Evolutionary conservation across 306 rosid species (phyloP).

Genomic region (Mimosa bimucronata): DNA sequence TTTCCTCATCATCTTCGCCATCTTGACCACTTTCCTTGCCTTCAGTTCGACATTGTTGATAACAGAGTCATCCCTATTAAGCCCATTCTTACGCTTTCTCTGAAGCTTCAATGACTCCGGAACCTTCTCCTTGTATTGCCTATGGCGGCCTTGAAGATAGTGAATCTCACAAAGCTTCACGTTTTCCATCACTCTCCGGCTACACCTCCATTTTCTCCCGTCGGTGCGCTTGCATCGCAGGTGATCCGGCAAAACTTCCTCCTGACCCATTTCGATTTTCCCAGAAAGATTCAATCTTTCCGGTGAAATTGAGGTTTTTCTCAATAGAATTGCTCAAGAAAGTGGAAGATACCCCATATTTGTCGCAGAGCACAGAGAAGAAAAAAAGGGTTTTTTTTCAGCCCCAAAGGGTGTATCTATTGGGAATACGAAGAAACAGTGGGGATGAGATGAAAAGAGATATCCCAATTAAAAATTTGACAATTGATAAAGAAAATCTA

Average conservation of each 20-base stretch:
- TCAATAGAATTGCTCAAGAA: slow-evolving; percentile 35
- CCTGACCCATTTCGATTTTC: slow-evolving; percentile 45
- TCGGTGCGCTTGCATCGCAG: slow-evolving; percentile 90
- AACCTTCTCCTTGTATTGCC: slow-evolving; percentile 80
- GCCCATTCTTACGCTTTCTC: slow-evolving; percentile 50
- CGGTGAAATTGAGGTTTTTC: slow-evolving; percentile 39
- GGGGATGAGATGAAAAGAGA: slow-evolving; percentile 41
- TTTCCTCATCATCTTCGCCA: slow-evolving; percentile 56
- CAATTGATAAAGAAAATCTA: slow-evolving; percentile 36
- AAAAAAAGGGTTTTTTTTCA: slow-evolving; percentile 14
- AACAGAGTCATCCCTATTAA: slow-evolving; percentile 42
- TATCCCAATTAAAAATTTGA: slow-evolving; percentile 45
- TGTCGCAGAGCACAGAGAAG: slow-evolving; percentile 1
- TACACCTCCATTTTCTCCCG: slow-evolving; percentile 97
- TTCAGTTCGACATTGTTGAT: slow-evolving; percentile 52
- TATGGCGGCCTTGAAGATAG: slow-evolving; percentile 80
- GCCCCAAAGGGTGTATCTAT: slow-evolving; percentile 43
- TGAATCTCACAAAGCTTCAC: slow-evolving; percentile 94
- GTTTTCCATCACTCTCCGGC: slow-evolving; percentile 71
- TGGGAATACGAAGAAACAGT: slow-evolving; percentile 32
- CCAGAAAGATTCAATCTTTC: slow-evolving; percentile 27
- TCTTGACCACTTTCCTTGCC: slow-evolving; percentile 50
- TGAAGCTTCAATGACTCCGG: slow-evolving; percentile 87
- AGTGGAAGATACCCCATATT: not conserved
- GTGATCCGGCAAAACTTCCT: slow-evolving; percentile 66